phyloP scores from a whole-genome alignment of 257 asterid species.

The Parsonsia alboflavescens region DNA sequence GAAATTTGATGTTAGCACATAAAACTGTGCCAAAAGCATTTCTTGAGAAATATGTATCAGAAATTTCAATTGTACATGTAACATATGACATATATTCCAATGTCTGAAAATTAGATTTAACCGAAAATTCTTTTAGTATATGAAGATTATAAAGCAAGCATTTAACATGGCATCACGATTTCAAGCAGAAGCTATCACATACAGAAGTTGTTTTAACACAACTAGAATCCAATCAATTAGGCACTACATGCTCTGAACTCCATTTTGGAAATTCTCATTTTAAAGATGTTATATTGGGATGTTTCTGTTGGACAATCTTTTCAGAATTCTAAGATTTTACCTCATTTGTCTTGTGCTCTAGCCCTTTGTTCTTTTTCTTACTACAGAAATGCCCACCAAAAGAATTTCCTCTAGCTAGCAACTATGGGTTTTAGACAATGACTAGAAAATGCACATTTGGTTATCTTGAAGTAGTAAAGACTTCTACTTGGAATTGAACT shows the following conservation, averaged over 20 bases:
- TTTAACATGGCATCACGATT: neutral
- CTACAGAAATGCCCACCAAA: neutral
- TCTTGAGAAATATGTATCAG: too few relatives aligned
- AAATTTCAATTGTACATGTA: too few relatives aligned
- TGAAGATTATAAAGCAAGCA: neutral
- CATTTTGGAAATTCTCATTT: neutral
- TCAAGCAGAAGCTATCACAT: too few relatives aligned
- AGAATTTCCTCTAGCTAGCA: neutral
- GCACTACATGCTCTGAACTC: neutral
- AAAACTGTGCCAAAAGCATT: too few relatives aligned
- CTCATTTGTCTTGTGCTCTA: neutral
- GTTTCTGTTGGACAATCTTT: neutral
- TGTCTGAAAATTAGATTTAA: neutral
- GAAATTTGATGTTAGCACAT: too few relatives aligned
- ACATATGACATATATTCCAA: too few relatives aligned
- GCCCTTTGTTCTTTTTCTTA: neutral
- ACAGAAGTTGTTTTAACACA: neutral
- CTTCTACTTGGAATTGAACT: neutral
- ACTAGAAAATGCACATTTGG: neutral
- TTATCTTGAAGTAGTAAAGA: neutral
- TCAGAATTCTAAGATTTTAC: neutral
- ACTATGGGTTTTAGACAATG: neutral
- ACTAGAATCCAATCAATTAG: neutral
- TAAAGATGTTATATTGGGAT: neutral
- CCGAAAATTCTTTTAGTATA: neutral